Evolutionary conservation across 805 yeast species (phyloP).

Genomic region (Maudiozyma bulderi): DNA sequence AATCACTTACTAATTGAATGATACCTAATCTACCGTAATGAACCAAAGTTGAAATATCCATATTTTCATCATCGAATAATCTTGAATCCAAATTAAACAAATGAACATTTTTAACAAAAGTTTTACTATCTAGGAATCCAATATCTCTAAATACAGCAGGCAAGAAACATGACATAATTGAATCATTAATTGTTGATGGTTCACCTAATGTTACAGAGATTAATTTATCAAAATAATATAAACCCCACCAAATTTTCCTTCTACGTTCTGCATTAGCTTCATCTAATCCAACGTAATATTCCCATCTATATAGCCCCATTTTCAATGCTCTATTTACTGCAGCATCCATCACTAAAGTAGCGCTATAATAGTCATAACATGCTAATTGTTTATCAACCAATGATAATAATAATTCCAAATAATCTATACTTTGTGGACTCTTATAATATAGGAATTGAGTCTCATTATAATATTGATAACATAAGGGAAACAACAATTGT

Average conservation of each 20-base stretch:
- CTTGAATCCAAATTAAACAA: slow-evolving; percentile 3
- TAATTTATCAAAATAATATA: slow-evolving; percentile 19
- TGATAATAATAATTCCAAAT: slow-evolving; percentile 20
- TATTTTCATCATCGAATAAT: slow-evolving; percentile 7
- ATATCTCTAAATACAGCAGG: slow-evolving; percentile 18
- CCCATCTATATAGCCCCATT: slow-evolving; percentile 28
- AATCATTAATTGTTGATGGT: slow-evolving; percentile 17
- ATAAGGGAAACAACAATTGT: slow-evolving; percentile 17
- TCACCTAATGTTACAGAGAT: slow-evolving; percentile 10
- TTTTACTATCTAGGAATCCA: slow-evolving; percentile 17
- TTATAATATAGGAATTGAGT: slow-evolving; percentile 14
- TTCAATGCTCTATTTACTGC: slow-evolving; percentile 17
- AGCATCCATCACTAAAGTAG: slow-evolving; percentile 15
- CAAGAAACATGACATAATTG: slow-evolving; percentile 17
- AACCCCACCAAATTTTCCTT: slow-evolving; percentile 25
- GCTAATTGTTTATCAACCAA: slow-evolving; percentile 19
- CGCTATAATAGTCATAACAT: slow-evolving; percentile 19
- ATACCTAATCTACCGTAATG: slow-evolving; percentile 17
- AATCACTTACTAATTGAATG: slow-evolving; percentile 13
- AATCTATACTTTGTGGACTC: slow-evolving; percentile 11
- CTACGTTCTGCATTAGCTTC: slow-evolving; percentile 24
- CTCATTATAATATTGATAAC: slow-evolving; percentile 18
- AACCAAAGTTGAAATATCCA: slow-evolving; percentile 8
- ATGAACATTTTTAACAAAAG: slow-evolving; percentile 12
- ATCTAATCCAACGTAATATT: slow-evolving; percentile 26